A percentile compares a stretch with the other conserved stretches of the same genome.
These are phyloP conservation scores for Chaetomium fimeti DNA, from an alignment of 495 filamentous ascomycete species.

Conservation along the genomic window DNA sequence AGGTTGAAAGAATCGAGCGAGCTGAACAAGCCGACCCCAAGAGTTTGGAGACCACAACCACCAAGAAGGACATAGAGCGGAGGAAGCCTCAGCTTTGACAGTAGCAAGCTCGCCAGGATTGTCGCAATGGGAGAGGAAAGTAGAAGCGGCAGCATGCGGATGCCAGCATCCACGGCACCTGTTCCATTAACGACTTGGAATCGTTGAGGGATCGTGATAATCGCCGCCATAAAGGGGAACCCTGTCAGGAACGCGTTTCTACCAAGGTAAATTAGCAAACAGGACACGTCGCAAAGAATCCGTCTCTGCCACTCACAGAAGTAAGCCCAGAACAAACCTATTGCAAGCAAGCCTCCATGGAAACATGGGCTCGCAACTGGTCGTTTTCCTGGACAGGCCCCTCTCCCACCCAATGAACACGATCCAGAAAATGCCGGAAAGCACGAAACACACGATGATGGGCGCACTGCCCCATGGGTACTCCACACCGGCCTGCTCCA, in stretches of 20 bases:
- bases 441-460: conserved; percentile 29
- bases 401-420: conserved; percentile 35
- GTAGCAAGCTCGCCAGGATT: conserved; percentile 36
- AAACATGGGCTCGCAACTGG: neutral
- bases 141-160: conserved; percentile 45
- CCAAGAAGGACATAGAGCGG: conserved; percentile 48
- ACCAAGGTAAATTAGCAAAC: neutral
- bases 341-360: neutral
- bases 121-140: conserved; percentile 43
- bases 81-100: conserved; percentile 38
- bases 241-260: conserved; percentile 32
- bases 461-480: conserved; percentile 27
- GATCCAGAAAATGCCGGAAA: conserved; percentile 29
- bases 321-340: neutral
- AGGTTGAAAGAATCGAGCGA: conserved; percentile 36
- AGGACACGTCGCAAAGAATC: neutral
- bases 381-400: conserved; percentile 5
- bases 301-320: neutral
- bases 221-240: conserved; percentile 33
- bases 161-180: conserved; percentile 28
- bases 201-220: conserved; percentile 36
- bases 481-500: conserved; percentile 32
- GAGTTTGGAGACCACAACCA: conserved; percentile 43
- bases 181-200: conserved; percentile 32
- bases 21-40: conserved; percentile 48